Conservation (phyloP, 2,329 filamentous ascomycete species). For the Pseudogymnoascus sp. region DNA sequence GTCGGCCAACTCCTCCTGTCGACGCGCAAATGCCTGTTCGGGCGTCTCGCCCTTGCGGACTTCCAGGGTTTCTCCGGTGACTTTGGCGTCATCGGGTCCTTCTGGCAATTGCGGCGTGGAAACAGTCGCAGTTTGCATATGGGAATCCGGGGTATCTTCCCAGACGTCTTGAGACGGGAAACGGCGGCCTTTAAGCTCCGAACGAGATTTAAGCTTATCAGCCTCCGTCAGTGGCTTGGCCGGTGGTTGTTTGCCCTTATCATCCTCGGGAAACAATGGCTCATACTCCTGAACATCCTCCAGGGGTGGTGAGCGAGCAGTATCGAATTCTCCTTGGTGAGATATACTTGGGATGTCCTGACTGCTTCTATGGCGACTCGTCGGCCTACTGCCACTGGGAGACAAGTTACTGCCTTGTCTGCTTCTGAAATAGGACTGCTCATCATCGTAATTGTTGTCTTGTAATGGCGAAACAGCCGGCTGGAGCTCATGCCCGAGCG, state of each 20-base stretch:
- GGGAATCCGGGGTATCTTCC: constrained; percentile 88
- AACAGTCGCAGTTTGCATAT: constrained; percentile 71
- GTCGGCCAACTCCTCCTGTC: constrained; percentile 57
- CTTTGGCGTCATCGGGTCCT: constrained; percentile 25
- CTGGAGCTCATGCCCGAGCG: constrained; percentile 54
- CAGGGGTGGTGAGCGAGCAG: constrained; percentile 57
- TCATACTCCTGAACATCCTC: constrained; percentile 93
- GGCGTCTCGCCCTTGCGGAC: constrained; percentile 39
- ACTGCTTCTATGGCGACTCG: constrained; percentile 54
- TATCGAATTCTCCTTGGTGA: constrained; percentile 21
- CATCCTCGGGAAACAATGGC: constrained; percentile 80
- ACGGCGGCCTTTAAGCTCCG: constrained; percentile 48
- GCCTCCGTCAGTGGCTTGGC: constrained; percentile 33
- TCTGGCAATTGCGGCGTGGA: constrained; percentile 63
- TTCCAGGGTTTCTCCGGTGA: constrained; percentile 10
- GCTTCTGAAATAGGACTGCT: constrained; percentile 38
- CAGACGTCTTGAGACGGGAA: constrained; percentile 96
- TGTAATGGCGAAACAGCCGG: constrained; percentile 73
- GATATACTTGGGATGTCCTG: constrained; percentile 42
- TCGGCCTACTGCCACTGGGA: constrained; percentile 35
- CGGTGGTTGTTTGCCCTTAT: constrained; percentile 42
- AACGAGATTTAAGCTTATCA: constrained; percentile 46
- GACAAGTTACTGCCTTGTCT: constrained; percentile 33
- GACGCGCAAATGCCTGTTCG: constrained; percentile 56
- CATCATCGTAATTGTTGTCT: constrained; percentile 50